Evolutionary conservation across 2,329 filamentous ascomycete species (phyloP).

Genomic region (Helotiales sp.): DNA sequence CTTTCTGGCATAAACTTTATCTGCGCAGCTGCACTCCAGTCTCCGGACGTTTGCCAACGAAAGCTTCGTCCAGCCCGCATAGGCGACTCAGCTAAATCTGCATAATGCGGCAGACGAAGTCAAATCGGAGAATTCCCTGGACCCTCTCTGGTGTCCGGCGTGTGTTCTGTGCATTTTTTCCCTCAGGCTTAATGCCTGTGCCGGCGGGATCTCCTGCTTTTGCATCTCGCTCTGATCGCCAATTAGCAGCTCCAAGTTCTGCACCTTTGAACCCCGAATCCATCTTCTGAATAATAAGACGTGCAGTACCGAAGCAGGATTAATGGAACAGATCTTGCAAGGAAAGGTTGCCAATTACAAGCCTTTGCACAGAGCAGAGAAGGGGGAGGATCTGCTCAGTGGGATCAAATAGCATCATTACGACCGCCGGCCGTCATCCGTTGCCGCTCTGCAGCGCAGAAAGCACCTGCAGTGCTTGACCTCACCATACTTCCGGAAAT

Average conservation of each 20-base stretch:
- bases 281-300: not conserved
- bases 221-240: constrained; percentile 10
- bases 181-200: constrained; percentile 28
- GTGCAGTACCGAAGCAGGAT: not conserved
- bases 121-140: constrained; percentile 33
- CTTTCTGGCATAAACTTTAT: constrained; percentile 10
- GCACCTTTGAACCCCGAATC: not conserved
- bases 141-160: constrained; percentile 23
- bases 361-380: not conserved
- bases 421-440: not conserved
- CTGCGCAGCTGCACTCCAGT: constrained; percentile 28
- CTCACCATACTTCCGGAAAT: not conserved
- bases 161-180: constrained; percentile 29
- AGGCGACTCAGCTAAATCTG: constrained; percentile 17
- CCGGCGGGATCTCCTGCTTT: constrained; percentile 22
- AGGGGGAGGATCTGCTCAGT: constrained; percentile 1
- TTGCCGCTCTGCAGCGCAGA: not conserved
- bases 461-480: not conserved
- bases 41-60: constrained; percentile 24
- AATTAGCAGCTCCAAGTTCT: not conserved
- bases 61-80: constrained; percentile 26
- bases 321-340: not conserved
- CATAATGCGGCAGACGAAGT: constrained; percentile 24
- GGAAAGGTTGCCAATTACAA: not conserved
- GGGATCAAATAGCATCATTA: constrained; percentile 3